Percentiles rank a stretch among this genome's conserved stretches.
These are phyloP conservation scores for Vigna reflexopilosa DNA, from an alignment of 306 rosid genomes.

Conservation along the genomic window DNA sequence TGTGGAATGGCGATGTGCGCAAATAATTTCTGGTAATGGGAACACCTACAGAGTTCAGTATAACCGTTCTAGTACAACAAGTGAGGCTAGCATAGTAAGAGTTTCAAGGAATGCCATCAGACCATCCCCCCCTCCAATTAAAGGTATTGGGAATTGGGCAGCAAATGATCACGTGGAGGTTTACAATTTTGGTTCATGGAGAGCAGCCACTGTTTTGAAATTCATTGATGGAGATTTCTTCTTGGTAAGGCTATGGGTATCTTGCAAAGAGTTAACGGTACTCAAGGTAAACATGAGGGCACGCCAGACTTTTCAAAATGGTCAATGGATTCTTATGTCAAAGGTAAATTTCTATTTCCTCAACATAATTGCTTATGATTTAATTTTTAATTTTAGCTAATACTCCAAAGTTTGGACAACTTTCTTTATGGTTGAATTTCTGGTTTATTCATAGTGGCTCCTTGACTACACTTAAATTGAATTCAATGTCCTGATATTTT, in stretches of 20 bases:
- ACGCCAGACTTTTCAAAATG: conserved; percentile 70
- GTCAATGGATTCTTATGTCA: conserved; percentile 62
- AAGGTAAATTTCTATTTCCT: conserved; percentile 54
- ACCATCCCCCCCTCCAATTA: conserved; percentile 67
- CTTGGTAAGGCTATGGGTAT: conserved; percentile 68
- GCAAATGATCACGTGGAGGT: conserved; percentile 74
- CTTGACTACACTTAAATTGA: conserved; percentile 16
- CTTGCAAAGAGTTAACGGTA: conserved; percentile 56
- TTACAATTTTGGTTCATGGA: conserved; percentile 70
- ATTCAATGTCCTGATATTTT: conserved; percentile 31
- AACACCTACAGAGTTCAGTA: conserved; percentile 63
- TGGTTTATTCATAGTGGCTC: neutral
- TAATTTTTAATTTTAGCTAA: neutral
- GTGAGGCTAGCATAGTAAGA: conserved; percentile 53
- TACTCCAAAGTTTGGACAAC: conserved; percentile 9
- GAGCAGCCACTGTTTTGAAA: conserved; percentile 56
- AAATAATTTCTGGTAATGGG: conserved; percentile 69
- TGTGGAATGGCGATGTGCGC: conserved; percentile 76
- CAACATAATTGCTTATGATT: neutral
- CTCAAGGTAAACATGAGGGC: conserved; percentile 58
- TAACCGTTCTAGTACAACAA: conserved; percentile 39
- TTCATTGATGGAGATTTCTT: conserved; percentile 49
- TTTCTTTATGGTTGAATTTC: conserved; percentile 6
- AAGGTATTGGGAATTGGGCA: conserved; percentile 51
- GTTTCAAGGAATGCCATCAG: conserved; percentile 71